Evolutionary conservation across 495 filamentous ascomycete species (phyloP).

Genomic region (Rusavskia elegans): DNA sequence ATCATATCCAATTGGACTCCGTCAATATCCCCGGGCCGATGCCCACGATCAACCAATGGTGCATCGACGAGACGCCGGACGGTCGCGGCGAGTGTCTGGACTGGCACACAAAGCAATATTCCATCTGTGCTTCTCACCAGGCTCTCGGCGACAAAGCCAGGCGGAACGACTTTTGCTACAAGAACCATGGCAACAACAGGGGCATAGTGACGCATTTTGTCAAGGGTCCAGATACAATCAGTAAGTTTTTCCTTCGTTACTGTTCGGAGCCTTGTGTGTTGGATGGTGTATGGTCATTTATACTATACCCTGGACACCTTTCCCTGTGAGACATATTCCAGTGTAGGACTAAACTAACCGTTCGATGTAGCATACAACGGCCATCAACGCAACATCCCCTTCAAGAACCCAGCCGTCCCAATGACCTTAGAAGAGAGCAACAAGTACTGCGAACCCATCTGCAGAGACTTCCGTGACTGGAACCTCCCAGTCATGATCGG

Average conservation of each 20-base stretch:
- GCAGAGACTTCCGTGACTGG: neutral
- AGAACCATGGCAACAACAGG: neutral
- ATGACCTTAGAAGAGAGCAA: neutral
- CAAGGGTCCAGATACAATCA: neutral
- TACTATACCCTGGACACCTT: too few relatives aligned
- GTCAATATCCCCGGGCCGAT: neutral
- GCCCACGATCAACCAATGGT: neutral
- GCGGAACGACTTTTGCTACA: constrained; percentile 1
- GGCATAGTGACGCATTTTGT: neutral
- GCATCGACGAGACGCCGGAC: neutral
- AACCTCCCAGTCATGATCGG: neutral
- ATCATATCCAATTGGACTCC: neutral
- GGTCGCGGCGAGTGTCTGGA: neutral
- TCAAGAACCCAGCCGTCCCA: neutral
- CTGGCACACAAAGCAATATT: neutral
- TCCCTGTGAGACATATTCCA: too few relatives aligned
- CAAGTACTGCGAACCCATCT: neutral
- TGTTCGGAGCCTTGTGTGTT: too few relatives aligned
- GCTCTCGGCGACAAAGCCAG: neutral
- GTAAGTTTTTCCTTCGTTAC: neutral
- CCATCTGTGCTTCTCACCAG: neutral
- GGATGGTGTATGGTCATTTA: too few relatives aligned
- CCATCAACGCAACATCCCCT: neutral
- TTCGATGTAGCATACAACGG: neutral
- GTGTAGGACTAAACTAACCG: neutral